Conservation (phyloP, 140 eudicot species). For the Cichorium intybus region DNA sequence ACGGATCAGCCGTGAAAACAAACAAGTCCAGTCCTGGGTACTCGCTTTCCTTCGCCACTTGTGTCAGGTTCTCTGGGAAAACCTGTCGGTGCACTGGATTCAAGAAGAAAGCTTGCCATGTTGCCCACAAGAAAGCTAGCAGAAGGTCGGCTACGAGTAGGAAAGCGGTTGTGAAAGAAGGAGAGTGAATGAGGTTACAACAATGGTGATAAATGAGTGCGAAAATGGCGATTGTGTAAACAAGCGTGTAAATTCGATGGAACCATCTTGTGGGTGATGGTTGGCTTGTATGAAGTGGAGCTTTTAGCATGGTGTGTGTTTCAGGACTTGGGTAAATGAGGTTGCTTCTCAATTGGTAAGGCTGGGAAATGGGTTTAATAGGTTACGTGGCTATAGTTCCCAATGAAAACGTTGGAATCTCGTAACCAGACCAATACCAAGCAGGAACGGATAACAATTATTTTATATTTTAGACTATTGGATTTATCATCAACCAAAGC, state of each 20-base stretch:
- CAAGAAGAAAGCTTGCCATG: conserved; percentile 50
- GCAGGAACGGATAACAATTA: too few relatives aligned
- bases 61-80: conserved; percentile 37
- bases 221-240: conserved; percentile 34
- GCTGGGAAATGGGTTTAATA: too few relatives aligned
- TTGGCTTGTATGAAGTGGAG: conserved; percentile 17
- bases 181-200: conserved; percentile 19
- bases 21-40: conserved; percentile 55
- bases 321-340: background rate
- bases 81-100: conserved; percentile 30
- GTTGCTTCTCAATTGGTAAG: background rate
- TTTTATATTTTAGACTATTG: too few relatives aligned
- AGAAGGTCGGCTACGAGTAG: conserved; percentile 43
- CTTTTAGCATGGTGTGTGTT: conserved; percentile 25
- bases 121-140: conserved; percentile 39
- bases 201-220: conserved; percentile 44
- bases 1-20: conserved; percentile 68
- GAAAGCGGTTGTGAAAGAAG: conserved; percentile 5
- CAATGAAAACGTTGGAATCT: too few relatives aligned
- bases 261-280: conserved; percentile 37
- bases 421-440: too few relatives aligned
- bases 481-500: too few relatives aligned
- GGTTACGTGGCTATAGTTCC: too few relatives aligned
- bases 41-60: conserved; percentile 14
- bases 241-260: conserved; percentile 40